These are phyloP conservation scores for Tylopilus sp. DNA, from an alignment of 1,284 basidiomycete species.

Conservation along the genomic window DNA sequence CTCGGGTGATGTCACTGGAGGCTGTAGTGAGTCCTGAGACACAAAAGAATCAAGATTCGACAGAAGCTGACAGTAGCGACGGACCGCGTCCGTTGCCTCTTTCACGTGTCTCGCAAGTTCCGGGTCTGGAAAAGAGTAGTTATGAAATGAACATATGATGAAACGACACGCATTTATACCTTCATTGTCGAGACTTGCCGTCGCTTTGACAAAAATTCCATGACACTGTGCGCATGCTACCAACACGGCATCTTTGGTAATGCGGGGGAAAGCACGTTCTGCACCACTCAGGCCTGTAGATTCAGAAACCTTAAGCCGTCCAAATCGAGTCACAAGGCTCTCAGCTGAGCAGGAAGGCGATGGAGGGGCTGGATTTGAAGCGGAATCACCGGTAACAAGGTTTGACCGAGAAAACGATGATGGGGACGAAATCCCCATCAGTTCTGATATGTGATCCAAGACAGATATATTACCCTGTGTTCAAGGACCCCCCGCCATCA, in stretches of 20 bases:
- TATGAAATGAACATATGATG: background rate
- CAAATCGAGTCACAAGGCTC: conserved; percentile 15
- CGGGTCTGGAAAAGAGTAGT: conserved; percentile 9
- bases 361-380: background rate
- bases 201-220: conserved; percentile 43
- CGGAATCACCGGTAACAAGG: background rate
- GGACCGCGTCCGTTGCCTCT: conserved; percentile 20
- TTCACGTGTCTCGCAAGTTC: conserved; percentile 22
- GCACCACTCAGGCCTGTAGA: conserved; percentile 1
- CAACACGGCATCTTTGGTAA: conserved; percentile 19
- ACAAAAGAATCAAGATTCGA: conserved; percentile 14
- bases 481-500: background rate
- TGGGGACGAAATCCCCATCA: conserved; percentile 34
- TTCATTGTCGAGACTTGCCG: conserved; percentile 30
- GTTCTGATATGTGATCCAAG: conserved; percentile 45
- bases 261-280: background rate
- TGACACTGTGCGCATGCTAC: conserved; percentile 40
- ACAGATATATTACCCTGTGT: conserved; percentile 47
- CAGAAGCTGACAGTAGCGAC: conserved; percentile 17
- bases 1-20: background rate
- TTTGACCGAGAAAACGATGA: conserved; percentile 6
- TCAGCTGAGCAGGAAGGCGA: conserved; percentile 17
- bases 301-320: conserved; percentile 17
- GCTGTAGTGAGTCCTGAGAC: conserved; percentile 1
- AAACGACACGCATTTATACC: conserved; percentile 4